phyloP scores from a whole-genome alignment of 345 rosid species.

The Populus ilicifolia region DNA sequence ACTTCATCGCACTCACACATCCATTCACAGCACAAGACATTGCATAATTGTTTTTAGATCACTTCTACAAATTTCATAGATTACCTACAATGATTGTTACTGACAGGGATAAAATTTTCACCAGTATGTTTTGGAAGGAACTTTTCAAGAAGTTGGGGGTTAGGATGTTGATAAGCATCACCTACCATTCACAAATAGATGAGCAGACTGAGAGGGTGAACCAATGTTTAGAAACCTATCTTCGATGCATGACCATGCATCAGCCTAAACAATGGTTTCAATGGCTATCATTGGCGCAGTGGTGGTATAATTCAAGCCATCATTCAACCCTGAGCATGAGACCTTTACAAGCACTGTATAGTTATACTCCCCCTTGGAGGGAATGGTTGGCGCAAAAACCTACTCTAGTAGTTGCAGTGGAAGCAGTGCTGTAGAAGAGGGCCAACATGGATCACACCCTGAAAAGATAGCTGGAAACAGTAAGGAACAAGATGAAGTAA shows the following conservation, averaged over 20 bases:
- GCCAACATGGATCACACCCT: no score
- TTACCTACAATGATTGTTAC: fast-evolving
- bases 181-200: neutral
- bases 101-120: neutral
- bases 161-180: neutral
- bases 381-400: fast-evolving
- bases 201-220: neutral
- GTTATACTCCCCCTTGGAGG: fast-evolving
- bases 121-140: neutral
- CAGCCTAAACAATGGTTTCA: neutral
- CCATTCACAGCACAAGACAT: neutral
- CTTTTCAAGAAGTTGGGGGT: neutral
- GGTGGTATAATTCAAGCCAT: neutral
- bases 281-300: neutral
- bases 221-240: neutral
- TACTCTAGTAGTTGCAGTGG: fast-evolving
- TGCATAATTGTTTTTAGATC: neutral
- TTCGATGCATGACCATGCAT: neutral
- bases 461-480: no score
- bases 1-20: neutral
- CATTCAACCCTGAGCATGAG: neutral
- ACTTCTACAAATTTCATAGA: neutral
- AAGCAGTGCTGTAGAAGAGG: fast-evolving
- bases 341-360: neutral
- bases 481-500: neutral